Evolutionary conservation across 352 stramenopile species (phyloP).

Genomic region (Phytophthora megakarya): DNA sequence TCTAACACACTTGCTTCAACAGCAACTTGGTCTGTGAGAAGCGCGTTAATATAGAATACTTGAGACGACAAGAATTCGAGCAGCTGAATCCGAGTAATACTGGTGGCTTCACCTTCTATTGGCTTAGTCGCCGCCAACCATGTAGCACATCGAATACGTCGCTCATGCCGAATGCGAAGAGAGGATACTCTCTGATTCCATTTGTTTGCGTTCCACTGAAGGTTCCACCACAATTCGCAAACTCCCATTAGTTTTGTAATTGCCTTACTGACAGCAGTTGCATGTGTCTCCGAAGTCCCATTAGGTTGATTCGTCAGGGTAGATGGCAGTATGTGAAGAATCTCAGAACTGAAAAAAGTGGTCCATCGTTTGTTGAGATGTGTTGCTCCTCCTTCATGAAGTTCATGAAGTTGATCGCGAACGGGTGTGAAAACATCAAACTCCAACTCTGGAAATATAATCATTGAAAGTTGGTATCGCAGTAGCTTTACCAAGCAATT

Average conservation of each 20-base stretch:
- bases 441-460: conserved; percentile 55
- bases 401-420: background rate
- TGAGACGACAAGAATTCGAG: conserved; percentile 49
- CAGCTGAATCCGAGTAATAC: conserved; percentile 42
- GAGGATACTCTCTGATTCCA: conserved; percentile 17
- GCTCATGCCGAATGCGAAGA: conserved; percentile 29
- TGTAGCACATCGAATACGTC: conserved; percentile 45
- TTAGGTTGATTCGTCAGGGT: conserved; percentile 4
- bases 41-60: conserved; percentile 38
- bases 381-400: background rate
- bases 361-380: conserved; percentile 34
- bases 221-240: conserved; percentile 27
- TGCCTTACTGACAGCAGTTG: conserved; percentile 18
- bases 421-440: conserved; percentile 32
- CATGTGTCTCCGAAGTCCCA: conserved; percentile 9
- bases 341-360: conserved; percentile 33
- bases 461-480: conserved; percentile 30
- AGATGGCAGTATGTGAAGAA: conserved; percentile 47
- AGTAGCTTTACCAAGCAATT: conserved; percentile 35
- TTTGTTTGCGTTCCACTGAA: conserved; percentile 23
- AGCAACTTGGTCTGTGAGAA: conserved; percentile 39
- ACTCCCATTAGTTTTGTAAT: conserved; percentile 23
- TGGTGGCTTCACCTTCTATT: background rate
- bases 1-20: conserved; percentile 48
- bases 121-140: conserved; percentile 30